Percentiles rank a stretch among this genome's conserved stretches.
These are phyloP conservation scores for Calonectria montana DNA, from an alignment of 2,329 filamentous ascomycete species.

Conservation along the genomic window DNA sequence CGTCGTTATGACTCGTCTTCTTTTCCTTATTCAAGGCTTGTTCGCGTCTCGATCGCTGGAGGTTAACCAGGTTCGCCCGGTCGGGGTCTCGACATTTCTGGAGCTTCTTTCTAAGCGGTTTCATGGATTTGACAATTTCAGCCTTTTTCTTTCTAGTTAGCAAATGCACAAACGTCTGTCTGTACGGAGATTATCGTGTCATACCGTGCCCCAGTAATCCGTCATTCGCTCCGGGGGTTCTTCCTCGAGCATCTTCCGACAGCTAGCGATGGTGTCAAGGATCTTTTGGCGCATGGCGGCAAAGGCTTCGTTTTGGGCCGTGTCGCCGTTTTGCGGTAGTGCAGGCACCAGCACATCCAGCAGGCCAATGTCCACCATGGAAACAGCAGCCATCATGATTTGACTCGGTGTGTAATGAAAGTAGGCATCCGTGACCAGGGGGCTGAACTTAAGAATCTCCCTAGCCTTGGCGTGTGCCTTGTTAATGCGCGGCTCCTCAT, in stretches of 20 bases:
- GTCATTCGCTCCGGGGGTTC: slow-evolving; percentile 68
- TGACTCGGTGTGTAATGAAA: slow-evolving; percentile 96
- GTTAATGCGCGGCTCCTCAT: slow-evolving; percentile 64
- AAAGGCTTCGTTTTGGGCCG: slow-evolving; percentile 34
- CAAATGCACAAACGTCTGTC: neutral
- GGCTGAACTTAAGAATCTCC: slow-evolving; percentile 80
- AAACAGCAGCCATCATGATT: slow-evolving; percentile 87
- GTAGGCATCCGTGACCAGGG: slow-evolving; percentile 92
- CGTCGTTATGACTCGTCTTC: slow-evolving; percentile 52
- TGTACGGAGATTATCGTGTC: slow-evolving; percentile 26
- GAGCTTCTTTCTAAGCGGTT: slow-evolving; percentile 75
- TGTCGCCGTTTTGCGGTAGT: slow-evolving; percentile 47
- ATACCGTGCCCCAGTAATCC: slow-evolving; percentile 65
- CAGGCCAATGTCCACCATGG: slow-evolving; percentile 78
- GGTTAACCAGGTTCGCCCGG: slow-evolving; percentile 76
- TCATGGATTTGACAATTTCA: slow-evolving; percentile 59
- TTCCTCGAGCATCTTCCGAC: slow-evolving; percentile 65
- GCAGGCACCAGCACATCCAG: slow-evolving; percentile 60
- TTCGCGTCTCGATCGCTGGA: slow-evolving; percentile 73
- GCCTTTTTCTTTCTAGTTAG: slow-evolving; percentile 47
- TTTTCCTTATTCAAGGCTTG: slow-evolving; percentile 59
- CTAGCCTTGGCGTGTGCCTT: slow-evolving; percentile 79
- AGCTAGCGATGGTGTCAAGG: slow-evolving; percentile 60
- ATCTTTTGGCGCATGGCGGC: slow-evolving; percentile 59
- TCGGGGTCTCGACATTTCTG: slow-evolving; percentile 80